These are phyloP conservation scores for Podospora appendiculata DNA, from an alignment of 495 filamentous ascomycete genomes.

Conservation along the genomic window DNA sequence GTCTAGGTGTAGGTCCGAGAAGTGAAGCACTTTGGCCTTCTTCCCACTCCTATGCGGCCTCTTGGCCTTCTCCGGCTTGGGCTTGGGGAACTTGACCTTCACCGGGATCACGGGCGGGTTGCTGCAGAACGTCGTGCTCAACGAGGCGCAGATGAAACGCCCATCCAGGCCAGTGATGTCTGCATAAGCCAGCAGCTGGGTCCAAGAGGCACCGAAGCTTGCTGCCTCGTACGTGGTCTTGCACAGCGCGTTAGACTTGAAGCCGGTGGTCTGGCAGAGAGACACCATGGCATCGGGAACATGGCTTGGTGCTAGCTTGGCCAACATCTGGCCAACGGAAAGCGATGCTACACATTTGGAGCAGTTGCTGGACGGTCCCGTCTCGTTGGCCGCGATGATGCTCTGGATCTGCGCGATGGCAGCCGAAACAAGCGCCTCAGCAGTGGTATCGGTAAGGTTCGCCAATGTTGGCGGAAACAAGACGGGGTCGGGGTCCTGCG, in stretches of 20 bases:
- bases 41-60: slow-evolving; percentile 41
- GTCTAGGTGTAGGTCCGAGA: slow-evolving; percentile 57
- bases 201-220: slow-evolving; percentile 48
- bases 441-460: slow-evolving; percentile 31
- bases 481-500: slow-evolving; percentile 40
- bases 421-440: slow-evolving; percentile 32
- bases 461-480: slow-evolving; percentile 36
- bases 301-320: slow-evolving; percentile 37
- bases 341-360: slow-evolving; percentile 46
- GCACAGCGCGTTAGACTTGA: slow-evolving; percentile 37
- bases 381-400: slow-evolving; percentile 35
- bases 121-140: slow-evolving; percentile 40
- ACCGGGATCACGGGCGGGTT: slow-evolving; percentile 35
- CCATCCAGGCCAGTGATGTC: slow-evolving; percentile 50
- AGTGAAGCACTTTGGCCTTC: slow-evolving; percentile 50
- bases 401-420: slow-evolving; percentile 33
- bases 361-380: slow-evolving; percentile 32
- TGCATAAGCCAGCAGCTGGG: slow-evolving; percentile 47
- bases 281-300: slow-evolving; percentile 44
- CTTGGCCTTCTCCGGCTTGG: slow-evolving; percentile 38
- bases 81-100: slow-evolving; percentile 48
- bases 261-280: slow-evolving; percentile 39
- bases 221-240: slow-evolving; percentile 35
- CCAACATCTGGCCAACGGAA: slow-evolving; percentile 40
- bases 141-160: slow-evolving; percentile 47